Conservation (phyloP, 192 early-diverging fungal species). For the Coemansia sp. region DNA sequence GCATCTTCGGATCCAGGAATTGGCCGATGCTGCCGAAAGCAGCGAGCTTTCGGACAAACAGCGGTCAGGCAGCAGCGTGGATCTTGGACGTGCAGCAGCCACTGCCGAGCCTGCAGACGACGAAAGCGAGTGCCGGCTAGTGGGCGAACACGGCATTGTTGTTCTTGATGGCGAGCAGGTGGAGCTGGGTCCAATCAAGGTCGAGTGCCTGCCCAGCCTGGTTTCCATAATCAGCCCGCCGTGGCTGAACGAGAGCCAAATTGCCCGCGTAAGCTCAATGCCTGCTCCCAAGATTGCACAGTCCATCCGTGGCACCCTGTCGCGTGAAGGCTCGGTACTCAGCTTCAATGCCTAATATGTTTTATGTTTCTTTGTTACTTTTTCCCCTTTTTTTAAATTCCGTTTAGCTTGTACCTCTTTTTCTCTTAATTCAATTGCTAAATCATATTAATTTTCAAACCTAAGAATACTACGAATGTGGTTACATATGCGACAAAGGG, state of each 20-base stretch:
- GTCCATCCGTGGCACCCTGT: slow-evolving; percentile 36
- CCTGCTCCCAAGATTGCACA: slow-evolving; percentile 21
- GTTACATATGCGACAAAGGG: not conserved
- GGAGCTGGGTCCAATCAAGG: slow-evolving; percentile 49
- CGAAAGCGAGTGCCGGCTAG: slow-evolving; percentile 23
- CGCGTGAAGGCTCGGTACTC: slow-evolving; percentile 37
- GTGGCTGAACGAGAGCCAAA: slow-evolving; percentile 39
- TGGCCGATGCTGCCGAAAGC: not conserved
- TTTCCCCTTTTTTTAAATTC: too few relatives aligned
- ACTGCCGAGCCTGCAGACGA: not conserved
- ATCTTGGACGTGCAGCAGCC: not conserved
- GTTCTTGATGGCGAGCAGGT: slow-evolving; percentile 52
- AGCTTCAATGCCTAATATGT: slow-evolving; percentile 29
- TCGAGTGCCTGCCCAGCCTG: slow-evolving; percentile 47
- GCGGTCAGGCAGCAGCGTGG: not conserved
- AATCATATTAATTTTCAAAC: not conserved
- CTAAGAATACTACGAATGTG: not conserved
- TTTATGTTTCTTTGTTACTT: not conserved
- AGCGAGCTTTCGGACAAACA: not conserved
- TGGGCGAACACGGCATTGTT: slow-evolving; percentile 46
- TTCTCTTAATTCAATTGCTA: not conserved
- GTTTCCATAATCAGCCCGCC: slow-evolving; percentile 37
- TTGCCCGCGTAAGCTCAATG: slow-evolving; percentile 19
- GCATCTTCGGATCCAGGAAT: not conserved
- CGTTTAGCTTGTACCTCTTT: too few relatives aligned